Percentiles rank a stretch among this genome's conserved stretches.
Conservation (phyloP, 305 asterid species). For the Salvia sclarea region DNA sequence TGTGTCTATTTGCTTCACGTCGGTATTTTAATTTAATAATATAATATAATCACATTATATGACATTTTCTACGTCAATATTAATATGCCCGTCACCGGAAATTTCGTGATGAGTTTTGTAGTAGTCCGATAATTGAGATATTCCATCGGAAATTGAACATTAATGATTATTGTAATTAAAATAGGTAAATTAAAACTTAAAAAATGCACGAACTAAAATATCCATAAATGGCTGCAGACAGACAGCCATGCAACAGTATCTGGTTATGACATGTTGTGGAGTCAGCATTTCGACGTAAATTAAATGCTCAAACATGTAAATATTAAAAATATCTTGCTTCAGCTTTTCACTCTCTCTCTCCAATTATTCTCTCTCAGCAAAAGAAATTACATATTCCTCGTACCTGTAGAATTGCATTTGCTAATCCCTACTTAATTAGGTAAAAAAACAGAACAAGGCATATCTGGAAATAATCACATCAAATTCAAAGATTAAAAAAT, state of each 20-base stretch:
- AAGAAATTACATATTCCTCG: conserved; percentile 37
- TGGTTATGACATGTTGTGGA: conserved; percentile 20
- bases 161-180: too few relatives aligned
- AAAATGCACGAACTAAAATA: conserved; percentile 1
- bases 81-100: neutral
- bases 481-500: neutral
- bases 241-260: neutral
- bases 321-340: conserved; percentile 17
- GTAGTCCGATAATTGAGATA: too few relatives aligned
- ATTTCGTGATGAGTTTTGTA: neutral
- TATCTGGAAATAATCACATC: conserved; percentile 24
- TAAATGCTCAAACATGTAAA: neutral
- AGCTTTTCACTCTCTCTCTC: conserved; percentile 19
- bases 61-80: neutral
- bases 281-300: conserved; percentile 33
- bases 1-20: neutral
- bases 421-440: conserved; percentile 22
- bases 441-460: neutral
- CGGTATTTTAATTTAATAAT: neutral
- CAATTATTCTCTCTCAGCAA: neutral
- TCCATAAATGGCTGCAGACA: neutral
- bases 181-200: neutral
- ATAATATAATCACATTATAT: neutral
- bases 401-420: conserved; percentile 17
- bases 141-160: too few relatives aligned